Evolutionary conservation across 345 rosid species (phyloP).

Genomic region (Lepidium aucheri): DNA sequence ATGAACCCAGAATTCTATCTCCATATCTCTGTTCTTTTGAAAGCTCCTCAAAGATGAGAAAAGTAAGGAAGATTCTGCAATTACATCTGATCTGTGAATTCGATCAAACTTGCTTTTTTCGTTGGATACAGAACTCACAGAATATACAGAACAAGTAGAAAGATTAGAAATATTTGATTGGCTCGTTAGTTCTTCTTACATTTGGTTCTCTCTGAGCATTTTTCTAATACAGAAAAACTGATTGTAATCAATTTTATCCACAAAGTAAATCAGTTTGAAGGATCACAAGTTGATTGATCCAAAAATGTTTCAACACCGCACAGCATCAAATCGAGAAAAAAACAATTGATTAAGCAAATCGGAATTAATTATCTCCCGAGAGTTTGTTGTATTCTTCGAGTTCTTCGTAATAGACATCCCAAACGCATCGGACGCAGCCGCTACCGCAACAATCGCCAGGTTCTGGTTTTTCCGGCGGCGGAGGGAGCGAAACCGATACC

Average conservation of each 20-base stretch:
- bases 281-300: background rate
- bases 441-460: conserved; percentile 95
- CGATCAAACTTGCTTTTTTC: conserved; percentile 1
- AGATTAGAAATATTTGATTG: conserved; percentile 1
- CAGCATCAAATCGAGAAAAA: background rate
- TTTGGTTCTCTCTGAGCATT: background rate
- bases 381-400: conserved; percentile 68
- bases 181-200: background rate
- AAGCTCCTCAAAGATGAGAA: conserved; percentile 23
- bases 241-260: no score
- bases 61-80: background rate
- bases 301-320: background rate
- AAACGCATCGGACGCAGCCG: conserved; percentile 90
- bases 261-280: background rate
- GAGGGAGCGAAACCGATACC: conserved; percentile 26
- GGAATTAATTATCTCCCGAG: conserved; percentile 15
- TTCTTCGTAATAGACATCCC: conserved; percentile 92
- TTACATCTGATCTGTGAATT: background rate
- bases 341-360: background rate
- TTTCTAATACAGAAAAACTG: no score
- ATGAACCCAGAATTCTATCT: conserved; percentile 78
- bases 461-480: conserved; percentile 91
- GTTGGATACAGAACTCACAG: background rate
- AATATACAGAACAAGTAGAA: background rate
- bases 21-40: conserved; percentile 57